Evolutionary conservation across 495 filamentous ascomycete genomes (phyloP).

Genomic region (Astrothelium subdiscretum): DNA sequence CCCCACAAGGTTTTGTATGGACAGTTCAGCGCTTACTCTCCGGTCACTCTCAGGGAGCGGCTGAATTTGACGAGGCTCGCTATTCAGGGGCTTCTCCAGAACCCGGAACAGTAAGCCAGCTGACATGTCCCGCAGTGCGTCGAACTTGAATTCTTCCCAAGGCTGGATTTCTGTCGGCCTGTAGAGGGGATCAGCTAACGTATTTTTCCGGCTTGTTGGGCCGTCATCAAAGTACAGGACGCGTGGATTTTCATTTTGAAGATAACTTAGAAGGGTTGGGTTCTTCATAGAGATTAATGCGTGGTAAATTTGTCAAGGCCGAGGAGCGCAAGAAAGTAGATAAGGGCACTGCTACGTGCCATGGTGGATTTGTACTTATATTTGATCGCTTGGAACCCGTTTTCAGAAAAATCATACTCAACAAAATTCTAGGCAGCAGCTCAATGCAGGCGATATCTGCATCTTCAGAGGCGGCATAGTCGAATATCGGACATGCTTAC

Average conservation of each 20-base stretch:
- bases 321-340: not conserved
- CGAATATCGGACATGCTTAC: not conserved
- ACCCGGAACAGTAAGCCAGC: not conserved
- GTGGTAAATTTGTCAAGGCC: not conserved
- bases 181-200: not conserved
- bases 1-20: not conserved
- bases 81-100: not conserved
- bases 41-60: not conserved
- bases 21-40: not conserved
- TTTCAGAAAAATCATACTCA: not conserved
- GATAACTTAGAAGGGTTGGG: not conserved
- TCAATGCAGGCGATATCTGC: not conserved
- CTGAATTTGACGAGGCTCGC: not conserved
- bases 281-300: not conserved
- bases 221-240: not conserved
- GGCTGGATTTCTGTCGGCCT: not conserved
- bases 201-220: not conserved
- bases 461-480: not conserved
- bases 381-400: not conserved
- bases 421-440: not conserved
- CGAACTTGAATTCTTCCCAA: not conserved
- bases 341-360: not conserved
- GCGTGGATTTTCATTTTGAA: not conserved
- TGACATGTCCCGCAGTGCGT: not conserved
- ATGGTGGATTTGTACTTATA: not conserved